Base-by-base conservation (phyloP, 2,329 filamentous ascomycete genomes). In the Sphaerulina populicola region DNA sequence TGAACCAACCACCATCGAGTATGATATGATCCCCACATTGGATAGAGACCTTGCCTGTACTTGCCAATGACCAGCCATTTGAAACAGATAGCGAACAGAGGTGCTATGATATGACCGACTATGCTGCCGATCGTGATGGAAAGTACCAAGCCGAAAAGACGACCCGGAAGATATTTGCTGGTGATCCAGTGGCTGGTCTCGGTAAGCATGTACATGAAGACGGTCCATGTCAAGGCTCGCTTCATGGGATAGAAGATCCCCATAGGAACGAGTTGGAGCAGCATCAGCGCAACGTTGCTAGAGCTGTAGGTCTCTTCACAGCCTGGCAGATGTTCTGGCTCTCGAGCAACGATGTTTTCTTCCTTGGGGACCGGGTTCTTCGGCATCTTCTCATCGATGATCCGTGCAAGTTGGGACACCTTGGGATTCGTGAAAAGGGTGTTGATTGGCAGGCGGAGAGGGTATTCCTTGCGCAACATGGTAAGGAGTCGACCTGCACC, bases 21-120 rank as follows among this genome's bases (percentile, higher is more conserved):
- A 60, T 80, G 77, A 58, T 80, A 80, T 1, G 61, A 54, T 1
- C 76, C 77, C 78, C 78, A 81, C 77, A 81, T 81, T 1, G 78
- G 77, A 57, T 76, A 79, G 2, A 78, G 61, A 0, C 78, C 78
- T 59, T 77, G 71, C 33, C 66, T 68, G 60, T 78, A 75, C 1
- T 71, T 71, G 9, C 78, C 78, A 38, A 80, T 74, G 46, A 80
- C 67, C 5, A 75, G 40, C 78, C 77, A 80, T 60, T 80, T 80
- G 44, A 72, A 67, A 2, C 66, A 37, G 21, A 80, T 77, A n/a
- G 72, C 76, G 18, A 74, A 36, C 23, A 74, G 62, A 0, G 77
- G 77, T 5, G 69, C 63, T 6, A 74, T 53, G 2, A 70, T 60
- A 12, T 68, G 64, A 4, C 72, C 69, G 4, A 69, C 57, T 4